Evolutionary conservation across 2,329 filamentous ascomycete genomes (phyloP), one percentile per base, ranked within the genome.

Genomic region (Aspergillus unguis): DNA sequence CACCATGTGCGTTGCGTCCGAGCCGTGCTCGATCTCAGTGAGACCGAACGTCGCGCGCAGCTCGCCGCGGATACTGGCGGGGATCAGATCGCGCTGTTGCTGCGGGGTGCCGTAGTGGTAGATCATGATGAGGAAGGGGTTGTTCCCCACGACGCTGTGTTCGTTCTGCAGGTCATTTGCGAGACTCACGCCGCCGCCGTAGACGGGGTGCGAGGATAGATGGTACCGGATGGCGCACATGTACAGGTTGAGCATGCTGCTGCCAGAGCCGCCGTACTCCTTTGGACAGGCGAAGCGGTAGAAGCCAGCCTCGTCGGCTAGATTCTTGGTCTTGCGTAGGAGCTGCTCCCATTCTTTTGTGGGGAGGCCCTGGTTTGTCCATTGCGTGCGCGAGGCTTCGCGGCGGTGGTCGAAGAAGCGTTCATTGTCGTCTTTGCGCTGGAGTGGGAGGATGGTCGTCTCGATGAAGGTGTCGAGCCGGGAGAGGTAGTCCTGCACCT

Each of bases 341-440:
- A 86, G 67, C 2, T 71, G 68, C 59, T 85, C 82, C 83, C 82
- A 85, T 60, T 84, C 82, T 41, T 74, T 66, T 5, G 75, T 75
- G 0, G 83, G 83, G 2, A 85, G 72, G 3, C 83, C 82, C 51
- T 73, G 70, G 37, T 77, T 77, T 49, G 80, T 77, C 81, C 82
- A 85, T 62, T 85, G 77, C 1, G 83, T 86, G 32, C 83, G 79
- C 5, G 80, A 72, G 61, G 84, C 76, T 59, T 86, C 83, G 57
- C 83, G 80, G 17, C 83, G 78, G 66, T 86, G 80, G 65, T 85
- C 82, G 68, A 86, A 85, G 76, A 86, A 86, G 53, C 82, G 78
- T 49, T 82, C 74, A 62, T 85, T 85, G 65, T 85, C 80, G 61
- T 81, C 68, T 25, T 70, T 68, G 56, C 78, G 68, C 64, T 85